Evolutionary conservation across 345 rosid genomes (phyloP).

Genomic region (Brassica nigra): DNA sequence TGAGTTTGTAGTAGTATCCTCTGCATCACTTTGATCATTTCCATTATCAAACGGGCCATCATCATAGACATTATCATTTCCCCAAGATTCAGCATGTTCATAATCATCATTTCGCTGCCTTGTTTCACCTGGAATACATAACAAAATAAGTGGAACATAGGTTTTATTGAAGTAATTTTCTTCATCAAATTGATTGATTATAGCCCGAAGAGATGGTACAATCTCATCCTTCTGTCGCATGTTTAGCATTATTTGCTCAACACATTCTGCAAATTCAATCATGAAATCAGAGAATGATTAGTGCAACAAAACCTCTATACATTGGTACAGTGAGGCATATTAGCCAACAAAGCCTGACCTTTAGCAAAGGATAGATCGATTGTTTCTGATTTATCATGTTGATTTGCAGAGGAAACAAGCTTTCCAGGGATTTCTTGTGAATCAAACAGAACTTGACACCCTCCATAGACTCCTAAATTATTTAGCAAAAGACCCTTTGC

Average conservation of each 20-base stretch:
- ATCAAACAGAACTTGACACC: slow-evolving; percentile 90
- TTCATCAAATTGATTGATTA: slow-evolving; percentile 72
- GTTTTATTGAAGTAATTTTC: no score
- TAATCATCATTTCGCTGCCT: slow-evolving; percentile 51
- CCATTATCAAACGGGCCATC: slow-evolving; percentile 63
- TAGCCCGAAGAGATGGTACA: slow-evolving; percentile 66
- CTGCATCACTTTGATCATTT: slow-evolving; percentile 61
- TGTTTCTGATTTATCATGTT: slow-evolving; percentile 51
- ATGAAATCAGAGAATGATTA: not conserved
- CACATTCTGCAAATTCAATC: slow-evolving; percentile 51
- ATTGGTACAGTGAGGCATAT: slow-evolving; percentile 16
- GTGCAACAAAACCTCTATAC: not conserved
- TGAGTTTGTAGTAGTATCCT: slow-evolving; percentile 42
- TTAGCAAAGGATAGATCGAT: slow-evolving; percentile 74
- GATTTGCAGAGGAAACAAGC: slow-evolving; percentile 50
- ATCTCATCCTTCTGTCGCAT: slow-evolving; percentile 70
- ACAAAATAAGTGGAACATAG: slow-evolving; percentile 15
- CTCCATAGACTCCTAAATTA: slow-evolving; percentile 88
- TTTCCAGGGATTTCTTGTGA: slow-evolving; percentile 87
- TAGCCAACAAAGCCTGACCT: slow-evolving; percentile 56
- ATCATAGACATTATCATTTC: slow-evolving; percentile 50
- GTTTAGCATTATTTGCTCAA: slow-evolving; percentile 67
- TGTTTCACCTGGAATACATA: slow-evolving; percentile 51
- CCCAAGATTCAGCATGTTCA: slow-evolving; percentile 66
- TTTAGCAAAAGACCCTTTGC: slow-evolving; percentile 85